Base-by-base conservation (phyloP, 441 rosid species). In the Kokia cookei region DNA sequence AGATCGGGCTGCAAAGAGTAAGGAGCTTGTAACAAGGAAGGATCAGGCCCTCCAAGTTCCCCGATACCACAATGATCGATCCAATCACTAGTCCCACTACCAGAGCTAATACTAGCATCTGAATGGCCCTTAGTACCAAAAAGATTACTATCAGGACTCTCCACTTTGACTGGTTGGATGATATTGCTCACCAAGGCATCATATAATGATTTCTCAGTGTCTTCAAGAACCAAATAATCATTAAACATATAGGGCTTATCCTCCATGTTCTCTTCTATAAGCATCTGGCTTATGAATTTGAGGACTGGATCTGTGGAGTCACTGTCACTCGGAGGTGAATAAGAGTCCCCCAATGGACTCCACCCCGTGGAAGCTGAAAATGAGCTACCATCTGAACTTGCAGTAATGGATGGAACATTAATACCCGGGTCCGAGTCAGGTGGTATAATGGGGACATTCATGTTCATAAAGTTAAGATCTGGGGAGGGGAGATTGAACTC, bases 261-360 rank as follows among this genome's bases (percentile, higher is more conserved):
- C 29, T 84, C 88, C 81, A 85, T 77, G 67, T 89, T 81, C 68
- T 90, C 97, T 77, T 92, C 94, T 93, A 88, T 79, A 14, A 90
- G 89, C 48, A 90, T 86, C 79, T 88, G 89, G 40, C 83, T 80
- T 76, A 88, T 84, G 85, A 86, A 87, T 76, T 81, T 85, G 67
- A 90, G 68, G 75, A 88, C 86, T 2, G 86, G 84, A 45, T 86
- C 94, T 4, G 86, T 82, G 26, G 84, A 82, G 2, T 85, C 86
- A 73, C 82, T 47, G 17, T 84, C 90, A 73, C 85, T 88, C 14
- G 90, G 84, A 66, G 84, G 75, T 27, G 84, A 81, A 12, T 79
- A 64, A 42, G 83, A 78, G 42, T 75, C 91, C 73, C 77, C 82
- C 61, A 75, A 84, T 0, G 71, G 78, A 15, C 77, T 83, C 86